phyloP scores from a whole-genome alignment of 192 early-diverging fungal genomes.

The Oehlia diaphana region DNA sequence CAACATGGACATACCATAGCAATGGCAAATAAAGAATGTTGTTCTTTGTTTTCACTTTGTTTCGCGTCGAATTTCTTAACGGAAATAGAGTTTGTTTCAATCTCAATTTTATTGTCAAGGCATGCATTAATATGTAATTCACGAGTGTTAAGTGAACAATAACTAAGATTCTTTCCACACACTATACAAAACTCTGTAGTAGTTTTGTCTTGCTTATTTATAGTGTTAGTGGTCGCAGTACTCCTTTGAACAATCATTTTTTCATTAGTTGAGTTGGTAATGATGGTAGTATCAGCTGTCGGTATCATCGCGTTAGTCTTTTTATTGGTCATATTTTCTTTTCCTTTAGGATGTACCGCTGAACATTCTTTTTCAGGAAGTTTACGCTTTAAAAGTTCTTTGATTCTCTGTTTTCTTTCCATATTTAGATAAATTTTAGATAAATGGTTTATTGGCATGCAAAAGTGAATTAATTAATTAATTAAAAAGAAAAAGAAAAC shows the following conservation, averaged over 20 bases:
- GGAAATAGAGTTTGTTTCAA: not conserved
- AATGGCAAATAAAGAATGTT: not conserved
- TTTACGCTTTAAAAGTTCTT: not conserved
- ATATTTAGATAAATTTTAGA: not conserved
- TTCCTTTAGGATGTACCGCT: too few species aligned
- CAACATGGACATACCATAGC: not conserved
- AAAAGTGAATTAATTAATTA: too few species aligned
- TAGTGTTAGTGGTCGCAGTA: not conserved
- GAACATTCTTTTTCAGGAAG: too few species aligned
- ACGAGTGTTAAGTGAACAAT: not conserved
- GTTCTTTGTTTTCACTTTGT: not conserved
- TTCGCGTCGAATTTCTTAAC: not conserved
- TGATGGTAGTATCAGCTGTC: not conserved
- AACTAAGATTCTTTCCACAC: not conserved
- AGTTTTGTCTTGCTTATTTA: not conserved
- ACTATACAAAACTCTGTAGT: not conserved
- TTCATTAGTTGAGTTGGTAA: not conserved
- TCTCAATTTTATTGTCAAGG: not conserved
- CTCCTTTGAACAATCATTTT: not conserved
- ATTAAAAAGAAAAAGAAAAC: too few species aligned
- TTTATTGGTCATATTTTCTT: not conserved
- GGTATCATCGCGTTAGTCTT: not conserved
- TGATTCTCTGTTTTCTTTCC: not conserved
- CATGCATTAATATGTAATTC: not conserved
- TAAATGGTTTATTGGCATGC: not conserved